phyloP scores from a whole-genome alignment of 345 rosid species.

The Linum trigynum region DNA sequence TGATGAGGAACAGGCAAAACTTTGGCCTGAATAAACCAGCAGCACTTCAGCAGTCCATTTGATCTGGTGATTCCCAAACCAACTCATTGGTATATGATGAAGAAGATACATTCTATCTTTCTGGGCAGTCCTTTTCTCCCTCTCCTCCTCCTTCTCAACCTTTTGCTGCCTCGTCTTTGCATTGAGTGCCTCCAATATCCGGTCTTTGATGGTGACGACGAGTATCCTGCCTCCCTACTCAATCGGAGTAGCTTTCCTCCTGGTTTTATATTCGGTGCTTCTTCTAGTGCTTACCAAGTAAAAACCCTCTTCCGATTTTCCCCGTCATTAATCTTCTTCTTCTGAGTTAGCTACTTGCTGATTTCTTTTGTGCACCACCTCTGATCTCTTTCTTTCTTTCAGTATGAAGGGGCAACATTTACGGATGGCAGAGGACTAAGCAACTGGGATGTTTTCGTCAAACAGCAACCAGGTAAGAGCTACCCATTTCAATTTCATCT shows the following conservation, averaged over 20 bases:
- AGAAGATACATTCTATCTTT: background rate
- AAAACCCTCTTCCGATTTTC: background rate
- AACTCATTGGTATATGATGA: background rate
- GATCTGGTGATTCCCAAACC: too few relatives aligned
- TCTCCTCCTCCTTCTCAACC: background rate
- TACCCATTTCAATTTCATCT: background rate
- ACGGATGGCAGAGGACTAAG: conserved; percentile 16
- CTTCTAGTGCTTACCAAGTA: conserved; percentile 23
- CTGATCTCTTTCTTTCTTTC: background rate
- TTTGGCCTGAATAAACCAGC: too few relatives aligned
- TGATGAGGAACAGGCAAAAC: too few relatives aligned
- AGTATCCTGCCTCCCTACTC: conserved; percentile 1
- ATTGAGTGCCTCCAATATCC: background rate
- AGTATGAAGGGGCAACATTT: conserved; percentile 21
- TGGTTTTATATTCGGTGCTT: conserved; percentile 19
- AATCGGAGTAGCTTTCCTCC: conserved; percentile 18
- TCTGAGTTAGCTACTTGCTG: background rate
- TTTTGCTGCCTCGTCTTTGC: too few relatives aligned
- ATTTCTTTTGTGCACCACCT: background rate
- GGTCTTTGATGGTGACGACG: background rate
- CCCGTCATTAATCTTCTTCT: too few relatives aligned
- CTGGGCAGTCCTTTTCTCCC: background rate
- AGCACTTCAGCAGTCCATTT: too few relatives aligned
- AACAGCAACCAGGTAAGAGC: background rate
- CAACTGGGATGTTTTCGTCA: conserved; percentile 13